A percentile compares a stretch with the other conserved stretches of the same genome.
Evolutionary conservation across 139 green algal species (phyloP).

Genomic region (Haematococcus lacustris): DNA sequence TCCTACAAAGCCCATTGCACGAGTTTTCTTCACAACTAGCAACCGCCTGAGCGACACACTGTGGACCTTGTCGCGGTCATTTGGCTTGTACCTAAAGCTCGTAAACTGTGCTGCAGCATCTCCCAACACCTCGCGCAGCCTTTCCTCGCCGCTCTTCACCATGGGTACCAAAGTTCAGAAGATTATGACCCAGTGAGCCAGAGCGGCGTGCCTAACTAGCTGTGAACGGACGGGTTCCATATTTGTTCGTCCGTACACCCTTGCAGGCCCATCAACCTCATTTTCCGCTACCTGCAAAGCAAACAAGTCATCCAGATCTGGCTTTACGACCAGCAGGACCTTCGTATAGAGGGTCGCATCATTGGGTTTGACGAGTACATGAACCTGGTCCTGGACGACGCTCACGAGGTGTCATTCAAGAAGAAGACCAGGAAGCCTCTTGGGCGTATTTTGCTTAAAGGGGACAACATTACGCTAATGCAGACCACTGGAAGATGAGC

Average conservation of each 20-base stretch:
- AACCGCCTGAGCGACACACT: too few relatives aligned
- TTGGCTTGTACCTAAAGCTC: too few relatives aligned
- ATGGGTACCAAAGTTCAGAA: constrained; percentile 60
- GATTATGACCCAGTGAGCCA: constrained; percentile 52
- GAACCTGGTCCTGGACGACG: constrained; percentile 98
- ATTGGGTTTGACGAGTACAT: constrained; percentile 99
- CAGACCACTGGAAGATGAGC: constrained; percentile 43
- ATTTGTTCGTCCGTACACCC: too few relatives aligned
- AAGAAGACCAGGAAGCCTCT: constrained; percentile 83
- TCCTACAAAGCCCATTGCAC: too few relatives aligned
- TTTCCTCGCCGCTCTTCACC: too few relatives aligned
- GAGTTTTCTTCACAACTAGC: too few relatives aligned
- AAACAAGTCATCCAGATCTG: constrained; percentile 92
- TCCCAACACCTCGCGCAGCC: too few relatives aligned
- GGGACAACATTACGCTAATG: constrained; percentile 98
- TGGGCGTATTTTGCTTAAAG: constrained; percentile 95
- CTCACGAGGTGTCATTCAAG: constrained; percentile 95
- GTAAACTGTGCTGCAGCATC: too few relatives aligned
- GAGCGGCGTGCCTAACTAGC: background rate
- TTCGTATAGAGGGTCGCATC: constrained; percentile 92
- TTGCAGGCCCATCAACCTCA: constrained; percentile 84
- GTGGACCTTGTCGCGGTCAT: too few relatives aligned
- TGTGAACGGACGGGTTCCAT: background rate
- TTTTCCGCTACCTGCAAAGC: constrained; percentile 96
- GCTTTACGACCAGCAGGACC: constrained; percentile 92